Base-by-base conservation (phyloP, 2,329 filamentous ascomycete species). In the Cyphellophora attinorum region DNA sequence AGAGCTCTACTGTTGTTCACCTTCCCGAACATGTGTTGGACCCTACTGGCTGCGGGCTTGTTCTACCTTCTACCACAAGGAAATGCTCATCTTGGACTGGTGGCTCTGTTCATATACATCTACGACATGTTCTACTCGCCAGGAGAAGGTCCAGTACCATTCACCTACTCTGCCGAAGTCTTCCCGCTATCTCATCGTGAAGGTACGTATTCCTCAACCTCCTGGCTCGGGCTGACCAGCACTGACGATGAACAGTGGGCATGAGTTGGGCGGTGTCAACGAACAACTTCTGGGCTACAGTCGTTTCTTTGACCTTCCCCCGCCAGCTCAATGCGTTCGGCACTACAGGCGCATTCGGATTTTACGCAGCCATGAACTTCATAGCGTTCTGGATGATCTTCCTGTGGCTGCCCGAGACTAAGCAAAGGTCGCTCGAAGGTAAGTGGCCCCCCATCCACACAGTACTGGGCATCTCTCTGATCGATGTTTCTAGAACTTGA, bases 91-190 rank as follows among this genome's bases (percentile, higher is more conserved):
- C 51, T 60, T 3, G 59, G 49, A 29, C 58, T 61, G 39, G 58
- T 65, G 11, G 56, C 58, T 0, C 44, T 63, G 3, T 63, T 62
- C 1, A 59, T 59, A 12, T 65, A 61, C 39, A 47, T 66, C 2
- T 66, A 64, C 43, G 58, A 58, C 21, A 50, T 60, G 2, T 57
- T 61, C 23, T 65, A 65, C 38, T 65, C 62, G 1, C 74, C 74
- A 1, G 76, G 76, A 25, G 75, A 76, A 50, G 76, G 76, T 0
- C 70, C 72, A 0, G 75, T 79, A 0, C 75, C 76, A 0, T 80
- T 79, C 48, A 79, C 74, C 0, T 80, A 80, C 51, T 77, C 74
- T 0, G 76, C 76, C 13, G 76, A 81, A 52, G 76, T 74, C 1
- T 80, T 79, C 48, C 76, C 76, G 4, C 58, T 79, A 2, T 76